These are phyloP conservation scores for Carallia pectinifolia DNA, from an alignment of 345 rosid species.

Conservation along the genomic window DNA sequence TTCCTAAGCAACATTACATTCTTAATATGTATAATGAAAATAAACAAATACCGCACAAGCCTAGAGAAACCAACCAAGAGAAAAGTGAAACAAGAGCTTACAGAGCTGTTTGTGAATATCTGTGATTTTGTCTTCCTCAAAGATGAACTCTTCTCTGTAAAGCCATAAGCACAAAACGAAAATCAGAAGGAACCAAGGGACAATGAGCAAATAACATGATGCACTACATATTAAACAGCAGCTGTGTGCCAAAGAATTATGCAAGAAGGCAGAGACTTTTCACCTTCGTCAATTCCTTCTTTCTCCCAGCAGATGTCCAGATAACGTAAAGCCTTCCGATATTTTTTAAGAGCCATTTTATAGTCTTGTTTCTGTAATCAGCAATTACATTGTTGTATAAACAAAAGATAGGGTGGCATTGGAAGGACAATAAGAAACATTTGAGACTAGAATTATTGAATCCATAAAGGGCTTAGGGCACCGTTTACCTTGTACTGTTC, in stretches of 20 bases:
- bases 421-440: neutral
- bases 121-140: constrained; percentile 88
- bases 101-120: constrained; percentile 87
- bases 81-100: constrained; percentile 37
- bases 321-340: constrained; percentile 81
- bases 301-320: constrained; percentile 98
- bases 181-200: constrained; percentile 3
- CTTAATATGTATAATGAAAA: neutral
- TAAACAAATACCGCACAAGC: neutral
- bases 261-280: neutral
- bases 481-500: constrained; percentile 64
- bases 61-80: neutral
- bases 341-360: constrained; percentile 92
- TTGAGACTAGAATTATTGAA: too few species aligned
- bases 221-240: too few species aligned
- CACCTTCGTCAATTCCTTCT: constrained; percentile 91
- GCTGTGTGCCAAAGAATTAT: neutral
- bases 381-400: neutral
- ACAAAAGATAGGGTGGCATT: neutral
- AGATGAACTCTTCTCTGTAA: constrained; percentile 64
- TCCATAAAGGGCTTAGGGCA: neutral
- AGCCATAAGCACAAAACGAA: constrained; percentile 16
- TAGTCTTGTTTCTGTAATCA: constrained; percentile 69
- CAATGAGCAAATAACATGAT: neutral
- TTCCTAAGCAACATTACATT: too few species aligned